Evolutionary conservation across 2,329 filamentous ascomycete genomes (phyloP).

Genomic region (Cercospora sojina): DNA sequence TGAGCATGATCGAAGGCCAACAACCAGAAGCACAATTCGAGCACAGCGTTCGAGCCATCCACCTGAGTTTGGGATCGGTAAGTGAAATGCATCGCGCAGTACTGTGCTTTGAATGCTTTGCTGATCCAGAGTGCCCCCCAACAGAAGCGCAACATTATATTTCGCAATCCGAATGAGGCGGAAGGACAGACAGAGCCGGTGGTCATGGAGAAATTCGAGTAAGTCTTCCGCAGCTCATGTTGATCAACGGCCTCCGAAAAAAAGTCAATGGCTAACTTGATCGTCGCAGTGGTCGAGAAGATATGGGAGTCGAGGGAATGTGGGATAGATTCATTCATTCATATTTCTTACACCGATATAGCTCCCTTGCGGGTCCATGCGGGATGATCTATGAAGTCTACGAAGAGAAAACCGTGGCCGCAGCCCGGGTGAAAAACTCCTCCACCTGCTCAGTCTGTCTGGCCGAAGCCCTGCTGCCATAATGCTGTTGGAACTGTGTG

Average conservation of each 20-base stretch:
- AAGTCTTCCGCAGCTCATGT: not conserved
- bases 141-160: constrained; percentile 23
- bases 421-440: too few species aligned
- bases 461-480: too few species aligned
- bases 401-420: too few species aligned
- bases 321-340: not conserved
- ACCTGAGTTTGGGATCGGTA: constrained; percentile 23
- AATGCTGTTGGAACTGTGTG: too few species aligned
- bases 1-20: constrained; percentile 43
- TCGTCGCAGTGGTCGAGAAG: constrained; percentile 16
- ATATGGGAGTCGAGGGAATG: constrained; percentile 18
- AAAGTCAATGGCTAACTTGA: not conserved
- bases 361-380: too few species aligned
- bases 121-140: not conserved
- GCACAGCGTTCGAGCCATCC: constrained; percentile 17
- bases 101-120: too few species aligned
- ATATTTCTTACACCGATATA: too few species aligned
- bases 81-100: not conserved
- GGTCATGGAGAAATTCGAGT: constrained; percentile 21
- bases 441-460: too few species aligned
- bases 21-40: constrained; percentile 11
- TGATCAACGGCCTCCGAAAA: too few species aligned
- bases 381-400: too few species aligned
- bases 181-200: constrained; percentile 21
- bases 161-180: constrained; percentile 22